Base-by-base conservation (phyloP, 805 yeast genomes). In the Ogataea trehaloabstinens region DNA sequence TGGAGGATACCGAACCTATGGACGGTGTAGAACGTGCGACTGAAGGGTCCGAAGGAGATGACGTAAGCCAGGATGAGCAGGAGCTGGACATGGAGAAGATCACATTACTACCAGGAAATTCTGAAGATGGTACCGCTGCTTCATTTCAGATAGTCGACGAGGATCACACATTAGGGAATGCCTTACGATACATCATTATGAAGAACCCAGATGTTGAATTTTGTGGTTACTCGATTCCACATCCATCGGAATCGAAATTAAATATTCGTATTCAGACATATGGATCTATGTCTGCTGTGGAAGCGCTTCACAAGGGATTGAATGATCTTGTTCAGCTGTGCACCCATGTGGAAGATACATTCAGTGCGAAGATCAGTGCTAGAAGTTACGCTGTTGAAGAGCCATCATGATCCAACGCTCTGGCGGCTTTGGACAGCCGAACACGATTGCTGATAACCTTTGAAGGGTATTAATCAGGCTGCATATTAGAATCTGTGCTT, bases 181-280 rank as follows among this genome's bases (percentile, higher is more conserved):
- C 98, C 5, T 74, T 93, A 37, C 80, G 97, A 61, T 90, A 89
- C 64, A 80, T 91, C 60, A 88, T 93, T 53, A 89, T 93, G 95
- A 90, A 91, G 67, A 93, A 93, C 58, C 96, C 97, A 27, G 95
- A 89, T 49, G 99, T 93, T 19, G 99, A 93, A 60, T 93, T 93
- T 63, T 91, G 98, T 60, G 99, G 99, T 40, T 93, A 93, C 67
- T 88, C 97, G 31, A 93, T 93, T 51, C 99, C 99, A 8, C 99
- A 93, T 65, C 99, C 99, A 15, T 86, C 96, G 24, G 99, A 93
- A 66, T 73, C 87, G 44, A 83, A 85, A 51, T 70, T 93, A 65
- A 88, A 93, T 66, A 62, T 93, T 41, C 80, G 99, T 67, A 88
- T 93, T 47, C 99, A 93, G 68, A 93, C 99, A 1, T 90, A 89